phyloP scores from a whole-genome alignment of 495 filamentous ascomycete genomes.

The Rhizodiscina lignyota region DNA sequence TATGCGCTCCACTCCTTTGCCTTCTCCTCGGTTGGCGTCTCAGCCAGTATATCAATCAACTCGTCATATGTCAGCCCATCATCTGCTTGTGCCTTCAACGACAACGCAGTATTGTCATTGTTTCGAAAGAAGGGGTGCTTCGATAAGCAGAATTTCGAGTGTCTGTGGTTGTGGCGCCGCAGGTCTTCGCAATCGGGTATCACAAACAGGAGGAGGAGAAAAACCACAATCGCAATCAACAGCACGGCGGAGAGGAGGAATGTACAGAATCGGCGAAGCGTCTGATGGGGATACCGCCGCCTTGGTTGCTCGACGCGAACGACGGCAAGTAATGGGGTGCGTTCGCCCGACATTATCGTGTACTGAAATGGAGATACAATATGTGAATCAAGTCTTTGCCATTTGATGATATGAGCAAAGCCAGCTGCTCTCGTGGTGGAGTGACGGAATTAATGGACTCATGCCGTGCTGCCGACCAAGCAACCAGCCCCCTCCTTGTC shows the following conservation, averaged over 20 bases:
- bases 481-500: no score
- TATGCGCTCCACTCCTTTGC: slow-evolving; percentile 74
- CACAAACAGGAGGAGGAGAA: slow-evolving; percentile 42
- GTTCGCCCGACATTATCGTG: no score
- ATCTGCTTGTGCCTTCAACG: slow-evolving; percentile 27
- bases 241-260: slow-evolving; percentile 40
- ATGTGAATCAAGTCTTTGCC: no score
- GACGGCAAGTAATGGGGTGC: slow-evolving; percentile 42
- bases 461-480: no score
- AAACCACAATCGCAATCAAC: slow-evolving; percentile 34
- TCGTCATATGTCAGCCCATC: slow-evolving; percentile 38
- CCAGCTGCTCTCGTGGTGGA: no score
- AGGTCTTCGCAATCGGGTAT: slow-evolving; percentile 14
- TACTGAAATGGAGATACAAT: no score
- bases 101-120: slow-evolving; percentile 20
- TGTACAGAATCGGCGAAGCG: slow-evolving; percentile 56
- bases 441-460: no score
- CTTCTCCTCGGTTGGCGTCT: slow-evolving; percentile 52
- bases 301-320: slow-evolving; percentile 35
- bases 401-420: no score
- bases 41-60: slow-evolving; percentile 50
- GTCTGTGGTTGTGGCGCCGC: slow-evolving; percentile 7
- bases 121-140: slow-evolving; percentile 11
- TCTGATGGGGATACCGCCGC: slow-evolving; percentile 50
- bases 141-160: slow-evolving; percentile 1